Conservation (phyloP, 345 rosid species). For the Dimocarpus longan region DNA sequence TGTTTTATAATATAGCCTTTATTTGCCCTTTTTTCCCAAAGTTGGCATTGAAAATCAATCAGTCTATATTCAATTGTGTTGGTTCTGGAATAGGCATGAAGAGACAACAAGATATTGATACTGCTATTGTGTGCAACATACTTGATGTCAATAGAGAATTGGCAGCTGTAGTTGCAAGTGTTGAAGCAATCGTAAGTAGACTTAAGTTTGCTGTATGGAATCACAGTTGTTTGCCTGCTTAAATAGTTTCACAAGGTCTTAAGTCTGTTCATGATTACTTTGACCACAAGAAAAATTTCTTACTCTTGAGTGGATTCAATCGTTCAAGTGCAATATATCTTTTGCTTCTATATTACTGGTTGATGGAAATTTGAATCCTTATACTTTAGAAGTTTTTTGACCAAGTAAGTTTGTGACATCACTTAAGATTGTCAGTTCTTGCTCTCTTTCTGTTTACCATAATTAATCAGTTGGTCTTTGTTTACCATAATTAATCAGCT, state of each 20-base stretch:
- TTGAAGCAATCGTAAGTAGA: slow-evolving; percentile 75
- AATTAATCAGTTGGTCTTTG: too few species aligned
- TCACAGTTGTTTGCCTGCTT: slow-evolving; percentile 9
- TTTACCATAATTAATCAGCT: not conserved
- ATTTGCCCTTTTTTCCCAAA: not conserved
- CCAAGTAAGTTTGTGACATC: slow-evolving; percentile 45
- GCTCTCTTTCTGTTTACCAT: too few species aligned
- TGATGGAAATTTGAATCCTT: slow-evolving; percentile 74
- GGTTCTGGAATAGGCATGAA: slow-evolving; percentile 55
- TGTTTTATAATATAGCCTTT: not conserved
- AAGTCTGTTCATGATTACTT: slow-evolving; percentile 14
- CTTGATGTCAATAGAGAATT: slow-evolving; percentile 72
- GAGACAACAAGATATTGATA: slow-evolving; percentile 56
- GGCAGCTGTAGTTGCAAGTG: slow-evolving; percentile 79
- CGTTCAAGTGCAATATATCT: slow-evolving; percentile 42
- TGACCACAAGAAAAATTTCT: slow-evolving; percentile 75
- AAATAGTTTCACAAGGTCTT: not conserved
- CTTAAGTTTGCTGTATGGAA: slow-evolving; percentile 1
- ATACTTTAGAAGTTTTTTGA: slow-evolving; percentile 76
- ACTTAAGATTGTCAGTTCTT: slow-evolving; percentile 3
- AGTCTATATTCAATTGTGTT: not conserved
- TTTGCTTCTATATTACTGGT: slow-evolving; percentile 63
- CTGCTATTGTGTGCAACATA: slow-evolving; percentile 68
- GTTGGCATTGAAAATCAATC: not conserved
- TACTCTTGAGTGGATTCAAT: slow-evolving; percentile 81